Evolutionary conservation across 192 early-diverging fungal genomes (phyloP).

Genomic region (Dispira simplex): DNA sequence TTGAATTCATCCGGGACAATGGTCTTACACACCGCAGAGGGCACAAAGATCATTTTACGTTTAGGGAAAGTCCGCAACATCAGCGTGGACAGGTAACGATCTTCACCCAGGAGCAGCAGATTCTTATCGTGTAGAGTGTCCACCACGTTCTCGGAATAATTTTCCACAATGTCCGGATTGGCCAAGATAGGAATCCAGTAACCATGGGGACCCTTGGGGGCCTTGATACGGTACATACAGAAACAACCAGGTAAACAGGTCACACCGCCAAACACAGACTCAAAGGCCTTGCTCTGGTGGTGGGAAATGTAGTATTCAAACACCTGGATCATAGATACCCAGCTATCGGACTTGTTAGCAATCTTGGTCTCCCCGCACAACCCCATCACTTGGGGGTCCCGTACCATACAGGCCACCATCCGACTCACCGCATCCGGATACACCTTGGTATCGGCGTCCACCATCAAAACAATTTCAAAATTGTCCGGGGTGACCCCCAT

Average conservation of each 20-base stretch:
- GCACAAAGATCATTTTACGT: constrained; percentile 89
- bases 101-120: constrained; percentile 82
- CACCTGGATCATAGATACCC: constrained; percentile 72
- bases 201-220: constrained; percentile 55
- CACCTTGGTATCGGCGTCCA: constrained; percentile 75
- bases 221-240: constrained; percentile 77
- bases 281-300: constrained; percentile 68
- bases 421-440: constrained; percentile 54
- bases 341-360: constrained; percentile 60
- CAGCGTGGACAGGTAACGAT: constrained; percentile 89
- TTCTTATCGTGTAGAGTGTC: constrained; percentile 91
- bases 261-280: constrained; percentile 73
- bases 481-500: constrained; percentile 54
- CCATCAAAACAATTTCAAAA: constrained; percentile 69
- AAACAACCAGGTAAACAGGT: constrained; percentile 76
- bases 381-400: constrained; percentile 55
- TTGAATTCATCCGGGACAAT: constrained; percentile 78
- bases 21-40: constrained; percentile 83
- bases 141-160: constrained; percentile 74
- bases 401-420: constrained; percentile 55
- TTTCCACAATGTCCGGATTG: constrained; percentile 70
- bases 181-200: constrained; percentile 76
- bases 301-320: constrained; percentile 82
- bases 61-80: constrained; percentile 90
- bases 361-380: constrained; percentile 73